phyloP scores from a whole-genome alignment of 2,329 filamentous ascomycete species.

The Coniochaeta hoffmannii region DNA sequence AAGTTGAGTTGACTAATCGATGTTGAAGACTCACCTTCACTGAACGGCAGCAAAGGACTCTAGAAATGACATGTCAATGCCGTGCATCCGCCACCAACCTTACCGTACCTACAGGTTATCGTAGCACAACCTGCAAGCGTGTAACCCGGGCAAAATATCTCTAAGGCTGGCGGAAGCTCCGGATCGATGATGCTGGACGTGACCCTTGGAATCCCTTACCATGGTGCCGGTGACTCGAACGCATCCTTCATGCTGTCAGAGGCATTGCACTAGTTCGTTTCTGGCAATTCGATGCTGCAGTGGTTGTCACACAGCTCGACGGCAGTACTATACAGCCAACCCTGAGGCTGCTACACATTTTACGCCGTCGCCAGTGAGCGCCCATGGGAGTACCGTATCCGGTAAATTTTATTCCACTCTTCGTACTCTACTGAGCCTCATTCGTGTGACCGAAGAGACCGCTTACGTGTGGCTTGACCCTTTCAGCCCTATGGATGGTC shows the following conservation, averaged over 20 bases:
- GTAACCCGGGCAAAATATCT: no score
- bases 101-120: not conserved
- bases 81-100: no score
- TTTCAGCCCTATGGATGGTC: not conserved
- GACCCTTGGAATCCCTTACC: not conserved
- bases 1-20: not conserved
- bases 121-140: not conserved
- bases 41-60: not conserved
- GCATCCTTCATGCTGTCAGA: not conserved
- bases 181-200: not conserved
- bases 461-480: not conserved
- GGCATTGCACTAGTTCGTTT: not conserved
- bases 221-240: not conserved
- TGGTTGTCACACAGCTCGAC: not conserved
- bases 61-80: not conserved
- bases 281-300: not conserved
- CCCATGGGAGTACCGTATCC: not conserved
- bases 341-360: not conserved
- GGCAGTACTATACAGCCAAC: not conserved
- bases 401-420: not conserved
- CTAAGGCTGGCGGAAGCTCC: not conserved
- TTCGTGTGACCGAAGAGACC: not conserved
- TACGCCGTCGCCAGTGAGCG: not conserved
- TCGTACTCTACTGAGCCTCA: slow-evolving; percentile 1
- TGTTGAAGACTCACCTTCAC: not conserved